Evolutionary conservation across 2,329 filamentous ascomycete genomes (phyloP).

Genomic region (Arthroderma sp.): DNA sequence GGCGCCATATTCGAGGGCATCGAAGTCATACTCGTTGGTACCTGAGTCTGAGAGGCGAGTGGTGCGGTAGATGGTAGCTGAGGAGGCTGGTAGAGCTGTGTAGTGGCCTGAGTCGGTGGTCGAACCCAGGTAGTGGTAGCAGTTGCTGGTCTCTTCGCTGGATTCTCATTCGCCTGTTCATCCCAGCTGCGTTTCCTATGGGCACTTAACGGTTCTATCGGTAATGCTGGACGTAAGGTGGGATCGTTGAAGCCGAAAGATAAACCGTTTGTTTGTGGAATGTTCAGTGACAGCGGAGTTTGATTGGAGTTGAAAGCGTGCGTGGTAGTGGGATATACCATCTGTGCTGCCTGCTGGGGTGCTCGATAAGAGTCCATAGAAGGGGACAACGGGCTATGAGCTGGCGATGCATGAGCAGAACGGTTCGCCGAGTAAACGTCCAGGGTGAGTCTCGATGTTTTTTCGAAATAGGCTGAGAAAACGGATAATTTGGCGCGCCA

Average conservation of each 20-base stretch:
- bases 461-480: constrained; percentile 73
- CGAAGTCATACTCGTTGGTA: background rate
- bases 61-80: constrained; percentile 15
- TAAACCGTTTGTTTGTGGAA: background rate
- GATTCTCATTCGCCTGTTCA: constrained; percentile 5
- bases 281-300: background rate
- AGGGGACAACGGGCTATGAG: background rate
- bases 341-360: background rate
- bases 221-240: background rate
- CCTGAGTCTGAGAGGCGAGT: constrained; percentile 30
- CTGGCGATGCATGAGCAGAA: constrained; percentile 27
- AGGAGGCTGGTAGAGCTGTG: constrained; percentile 14
- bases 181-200: constrained; percentile 21
- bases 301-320: background rate
- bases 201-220: constrained; percentile 18
- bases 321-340: background rate
- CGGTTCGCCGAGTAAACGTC: constrained; percentile 19
- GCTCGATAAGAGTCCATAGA: background rate
- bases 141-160: constrained; percentile 8
- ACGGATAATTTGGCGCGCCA: constrained; percentile 76
- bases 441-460: constrained; percentile 42
- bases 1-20: constrained; percentile 30
- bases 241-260: background rate
- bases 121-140: constrained; percentile 6
- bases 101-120: constrained; percentile 18